Evolutionary conservation across 2,329 filamentous ascomycete genomes (phyloP).

Genomic region (Xylariomycetidae sp.): DNA sequence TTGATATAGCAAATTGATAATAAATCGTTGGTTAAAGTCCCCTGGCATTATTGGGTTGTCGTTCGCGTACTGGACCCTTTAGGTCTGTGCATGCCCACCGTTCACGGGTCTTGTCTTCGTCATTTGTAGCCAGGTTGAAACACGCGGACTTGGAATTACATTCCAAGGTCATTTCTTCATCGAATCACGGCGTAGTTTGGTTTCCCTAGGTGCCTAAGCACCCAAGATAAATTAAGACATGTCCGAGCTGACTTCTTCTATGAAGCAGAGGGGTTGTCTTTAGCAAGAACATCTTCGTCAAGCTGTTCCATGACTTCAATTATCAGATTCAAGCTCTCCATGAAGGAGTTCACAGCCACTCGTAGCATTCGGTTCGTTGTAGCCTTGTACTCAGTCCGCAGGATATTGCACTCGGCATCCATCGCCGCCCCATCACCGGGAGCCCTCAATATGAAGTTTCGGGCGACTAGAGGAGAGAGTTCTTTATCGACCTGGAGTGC

Average conservation of each 20-base stretch:
- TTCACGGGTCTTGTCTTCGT: neutral
- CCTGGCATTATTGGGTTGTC: too few relatives aligned
- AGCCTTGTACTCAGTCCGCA: constrained; percentile 74
- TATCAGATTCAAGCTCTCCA: constrained; percentile 81
- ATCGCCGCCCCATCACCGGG: constrained; percentile 17
- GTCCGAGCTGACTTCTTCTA: too few relatives aligned
- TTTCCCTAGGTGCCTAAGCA: too few relatives aligned
- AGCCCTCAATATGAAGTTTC: constrained; percentile 65
- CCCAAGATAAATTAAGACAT: too few relatives aligned
- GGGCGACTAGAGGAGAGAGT: constrained; percentile 74
- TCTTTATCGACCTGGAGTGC: constrained; percentile 83
- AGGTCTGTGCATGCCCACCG: too few relatives aligned
- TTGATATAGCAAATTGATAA: neutral
- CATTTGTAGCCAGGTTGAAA: neutral
- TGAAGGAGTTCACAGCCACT: constrained; percentile 92
- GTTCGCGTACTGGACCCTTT: too few relatives aligned
- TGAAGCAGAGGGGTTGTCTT: constrained; percentile 10
- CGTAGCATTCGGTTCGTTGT: constrained; percentile 95
- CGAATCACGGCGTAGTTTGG: too few relatives aligned
- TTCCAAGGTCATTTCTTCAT: too few relatives aligned
- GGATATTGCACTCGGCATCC: constrained; percentile 36
- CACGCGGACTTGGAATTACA: neutral
- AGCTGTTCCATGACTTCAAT: constrained; percentile 86
- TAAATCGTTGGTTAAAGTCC: too few relatives aligned
- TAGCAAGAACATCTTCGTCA: constrained; percentile 72